phyloP scores from a whole-genome alignment of 2,329 filamentous ascomycete species.

The Corinectria fuckeliana region DNA sequence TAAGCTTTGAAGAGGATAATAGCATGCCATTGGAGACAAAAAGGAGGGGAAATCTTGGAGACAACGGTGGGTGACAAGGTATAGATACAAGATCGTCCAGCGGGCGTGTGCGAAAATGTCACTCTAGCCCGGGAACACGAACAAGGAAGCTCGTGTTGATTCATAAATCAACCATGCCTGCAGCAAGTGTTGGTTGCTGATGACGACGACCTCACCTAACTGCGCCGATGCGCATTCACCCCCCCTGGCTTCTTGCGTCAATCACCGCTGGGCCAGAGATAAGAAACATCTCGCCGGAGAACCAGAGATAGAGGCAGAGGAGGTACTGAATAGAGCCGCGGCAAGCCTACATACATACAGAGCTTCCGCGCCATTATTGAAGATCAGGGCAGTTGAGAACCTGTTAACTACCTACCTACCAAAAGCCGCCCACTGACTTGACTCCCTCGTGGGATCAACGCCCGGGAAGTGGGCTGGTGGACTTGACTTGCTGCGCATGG shows the following conservation, averaged over 20 bases:
- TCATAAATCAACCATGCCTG: slow-evolving; percentile 3
- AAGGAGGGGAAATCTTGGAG: not conserved
- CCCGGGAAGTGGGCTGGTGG: slow-evolving; percentile 8
- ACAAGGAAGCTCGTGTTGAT: slow-evolving; percentile 8
- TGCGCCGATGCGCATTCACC: not conserved
- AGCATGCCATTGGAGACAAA: no score
- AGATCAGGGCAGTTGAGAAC: not conserved
- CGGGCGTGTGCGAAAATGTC: not conserved
- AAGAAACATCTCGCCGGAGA: not conserved
- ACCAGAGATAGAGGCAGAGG: not conserved
- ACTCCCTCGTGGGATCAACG: slow-evolving; percentile 6
- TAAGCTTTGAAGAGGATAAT: no score
- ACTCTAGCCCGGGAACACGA: not conserved
- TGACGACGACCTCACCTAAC: slow-evolving; percentile 8
- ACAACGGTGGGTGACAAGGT: not conserved
- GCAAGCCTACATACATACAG: no score
- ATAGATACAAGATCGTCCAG: not conserved
- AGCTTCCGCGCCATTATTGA: not conserved
- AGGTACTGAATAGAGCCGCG: not conserved
- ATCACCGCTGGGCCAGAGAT: not conserved
- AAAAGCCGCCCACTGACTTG: not conserved
- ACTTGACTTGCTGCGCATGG: not conserved
- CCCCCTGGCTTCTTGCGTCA: slow-evolving; percentile 1
- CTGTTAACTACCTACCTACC: no score
- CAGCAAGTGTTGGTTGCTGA: slow-evolving; percentile 3